Conservation (phyloP, 2,329 filamentous ascomycete genomes). For the Verticillium nubilum region DNA sequence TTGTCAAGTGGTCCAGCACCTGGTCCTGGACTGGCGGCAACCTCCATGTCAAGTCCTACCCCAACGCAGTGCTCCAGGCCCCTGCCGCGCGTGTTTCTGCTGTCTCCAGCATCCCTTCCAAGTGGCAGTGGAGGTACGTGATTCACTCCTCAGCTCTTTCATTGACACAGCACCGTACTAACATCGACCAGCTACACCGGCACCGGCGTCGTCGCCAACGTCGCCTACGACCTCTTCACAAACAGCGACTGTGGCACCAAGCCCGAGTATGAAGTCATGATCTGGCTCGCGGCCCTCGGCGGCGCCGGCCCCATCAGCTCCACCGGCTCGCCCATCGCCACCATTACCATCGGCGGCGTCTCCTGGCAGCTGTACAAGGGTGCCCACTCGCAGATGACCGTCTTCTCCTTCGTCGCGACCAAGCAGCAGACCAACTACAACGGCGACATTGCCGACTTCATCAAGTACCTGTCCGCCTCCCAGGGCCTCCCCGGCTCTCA, state of each 20-base stretch:
- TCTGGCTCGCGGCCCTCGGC: slow-evolving; percentile 16
- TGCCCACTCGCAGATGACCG: slow-evolving; percentile 48
- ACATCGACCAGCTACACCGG: slow-evolving; percentile 33
- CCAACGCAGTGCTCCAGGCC: slow-evolving; percentile 33
- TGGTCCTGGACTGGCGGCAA: slow-evolving; percentile 34
- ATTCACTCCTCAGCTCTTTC: neutral
- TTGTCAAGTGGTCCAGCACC: slow-evolving; percentile 32
- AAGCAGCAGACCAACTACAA: slow-evolving; percentile 41
- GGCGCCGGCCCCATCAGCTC: slow-evolving; percentile 25
- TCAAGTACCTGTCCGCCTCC: slow-evolving; percentile 42
- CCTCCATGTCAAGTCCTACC: slow-evolving; percentile 37
- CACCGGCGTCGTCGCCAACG: slow-evolving; percentile 43
- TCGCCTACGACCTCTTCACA: slow-evolving; percentile 56
- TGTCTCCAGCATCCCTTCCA: slow-evolving; percentile 28
- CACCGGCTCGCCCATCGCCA: slow-evolving; percentile 46
- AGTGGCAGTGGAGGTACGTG: slow-evolving; percentile 1
- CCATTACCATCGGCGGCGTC: slow-evolving; percentile 43
- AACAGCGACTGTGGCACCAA: slow-evolving; percentile 34
- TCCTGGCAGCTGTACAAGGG: slow-evolving; percentile 52
- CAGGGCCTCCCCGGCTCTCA: slow-evolving; percentile 41
- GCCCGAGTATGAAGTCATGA: slow-evolving; percentile 35
- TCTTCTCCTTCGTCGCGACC: slow-evolving; percentile 45
- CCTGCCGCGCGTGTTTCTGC: slow-evolving; percentile 27
- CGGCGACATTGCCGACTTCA: slow-evolving; percentile 50
- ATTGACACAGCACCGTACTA: neutral